Evolutionary conservation across 2,329 filamentous ascomycete genomes (phyloP), one percentile per base, ranked within the genome.

Genomic region (Grosmannia huntii): DNA sequence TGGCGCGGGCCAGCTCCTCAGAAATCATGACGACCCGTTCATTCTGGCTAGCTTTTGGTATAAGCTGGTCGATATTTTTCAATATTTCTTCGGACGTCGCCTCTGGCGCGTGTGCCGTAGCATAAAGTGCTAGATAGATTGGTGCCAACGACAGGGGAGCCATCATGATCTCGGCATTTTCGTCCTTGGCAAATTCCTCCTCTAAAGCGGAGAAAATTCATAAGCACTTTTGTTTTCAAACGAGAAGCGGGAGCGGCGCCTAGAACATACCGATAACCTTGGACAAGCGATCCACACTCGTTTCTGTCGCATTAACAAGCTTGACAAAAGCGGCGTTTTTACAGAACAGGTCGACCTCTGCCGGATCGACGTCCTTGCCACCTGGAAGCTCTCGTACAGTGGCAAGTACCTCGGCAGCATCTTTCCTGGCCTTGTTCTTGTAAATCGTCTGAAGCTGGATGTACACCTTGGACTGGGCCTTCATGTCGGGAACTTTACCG

Each of bases 291-390:
- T 75, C 73, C 66, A 72, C 72, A 27, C 69, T 63, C 31, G 53
- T 48, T 33, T 57, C 71, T 55, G 74, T 68, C 53, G 76, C 74
- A 64, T 86, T 87, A 59, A 97, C 85, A 53, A 97, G 81, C 72
- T 94, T 95, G 68, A 96, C 87, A 68, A 95, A 94, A 53, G 88
- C 87, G 55, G 91, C 92, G 64, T 95, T 95, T 73, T 95, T 96
- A 80, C 92, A 97, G 71, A 96, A 97, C 41, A 87, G 77, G 67
- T 96, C 91, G 52, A 97, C 85, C 65, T 96, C 89, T 57, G 81
- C 81, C 51, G 82, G 76, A 53, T 86, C 78, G 59, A 95, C 78
- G 62, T 68, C 67, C 64, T 72, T 75, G 66, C 70, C 82, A 70
- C 68, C 71, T 36, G 76, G 68, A 56, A 72, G 68, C 38, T 75